Conservation (phyloP, 2,329 filamentous ascomycete species). For the Diaporthe citrichinensis region DNA sequence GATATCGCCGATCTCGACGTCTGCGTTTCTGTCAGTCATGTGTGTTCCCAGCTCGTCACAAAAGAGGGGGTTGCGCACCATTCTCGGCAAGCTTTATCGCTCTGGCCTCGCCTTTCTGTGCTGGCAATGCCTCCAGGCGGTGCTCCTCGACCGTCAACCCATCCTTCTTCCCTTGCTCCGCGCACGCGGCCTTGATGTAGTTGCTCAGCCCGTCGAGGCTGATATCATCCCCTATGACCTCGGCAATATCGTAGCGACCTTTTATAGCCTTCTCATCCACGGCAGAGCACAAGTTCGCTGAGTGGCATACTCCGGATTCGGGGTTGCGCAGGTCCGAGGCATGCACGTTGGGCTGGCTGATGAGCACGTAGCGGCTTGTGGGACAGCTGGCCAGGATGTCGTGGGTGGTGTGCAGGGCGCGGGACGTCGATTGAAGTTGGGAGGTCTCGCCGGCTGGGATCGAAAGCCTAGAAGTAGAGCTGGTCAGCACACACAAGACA, state of each 20-base stretch:
- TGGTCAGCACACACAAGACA: constrained; percentile 36
- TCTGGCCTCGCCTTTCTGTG: constrained; percentile 55
- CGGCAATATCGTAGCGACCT: constrained; percentile 65
- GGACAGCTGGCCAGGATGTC: constrained; percentile 76
- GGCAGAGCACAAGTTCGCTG: constrained; percentile 66
- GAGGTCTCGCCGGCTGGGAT: constrained; percentile 49
- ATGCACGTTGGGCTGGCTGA: constrained; percentile 82
- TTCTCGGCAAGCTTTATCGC: constrained; percentile 62
- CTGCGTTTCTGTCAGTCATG: constrained; percentile 47
- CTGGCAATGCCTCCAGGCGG: constrained; percentile 57
- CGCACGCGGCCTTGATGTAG: constrained; percentile 64
- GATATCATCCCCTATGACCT: constrained; percentile 68
- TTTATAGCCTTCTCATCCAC: constrained; percentile 51
- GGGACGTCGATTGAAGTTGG: constrained; percentile 65
- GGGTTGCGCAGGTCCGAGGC: constrained; percentile 74
- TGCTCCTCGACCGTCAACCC: constrained; percentile 56
- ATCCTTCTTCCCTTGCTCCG: constrained; percentile 52
- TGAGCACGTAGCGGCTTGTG: constrained; percentile 81
- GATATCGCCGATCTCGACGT: constrained; percentile 65
- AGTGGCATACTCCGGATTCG: constrained; percentile 61
- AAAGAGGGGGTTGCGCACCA: constrained; percentile 53
- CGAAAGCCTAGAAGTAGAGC: constrained; percentile 48
- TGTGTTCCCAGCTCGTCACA: constrained; percentile 43
- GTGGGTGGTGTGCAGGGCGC: constrained; percentile 59
- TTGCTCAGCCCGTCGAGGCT: constrained; percentile 48